Base-by-base conservation (phyloP, 2,329 filamentous ascomycete species). In the Coniella lustricola region DNA sequence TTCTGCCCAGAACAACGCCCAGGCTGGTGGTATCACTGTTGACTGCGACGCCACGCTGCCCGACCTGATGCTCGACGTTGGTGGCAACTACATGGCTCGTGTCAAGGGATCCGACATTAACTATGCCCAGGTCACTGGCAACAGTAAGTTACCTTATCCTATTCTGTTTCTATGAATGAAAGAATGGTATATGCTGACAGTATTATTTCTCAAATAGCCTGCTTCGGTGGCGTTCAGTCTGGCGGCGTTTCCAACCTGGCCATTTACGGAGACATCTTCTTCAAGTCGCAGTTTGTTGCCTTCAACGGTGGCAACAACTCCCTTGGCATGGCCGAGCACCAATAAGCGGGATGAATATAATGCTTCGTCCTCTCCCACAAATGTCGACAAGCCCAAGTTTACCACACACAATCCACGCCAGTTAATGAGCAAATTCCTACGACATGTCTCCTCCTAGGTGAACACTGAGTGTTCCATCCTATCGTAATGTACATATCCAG, bases 141-240 rank as follows among this genome's bases (percentile, higher is more conserved):
- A 71, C 36, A 77, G 75, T 77, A 68, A 68, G 75, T 70, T 7
- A 32, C 7, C 7, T 4, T 17, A 14, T 17, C 2, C 14, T 16
- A 8, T n/a, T n/a, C 4, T 13, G 10, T 29, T 8, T 34, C n/a
- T n/a, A n/a, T n/a, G n/a, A n/a, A n/a, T n/a, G 20, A 14, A 3
- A 36, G 7, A 17, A 22, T 20, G 37, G 42, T 54, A 43, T 45
- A 44, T 48, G 44, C 41, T 56, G 39, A 56, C 49, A 35, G 10
- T 7, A 13, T 3, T 3, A 8, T 3, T n/a, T 18, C 1, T 5
- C 25, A 29, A 41, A 20, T 48, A 76, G 73, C 70, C 48, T 87
- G 84, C 69, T 86, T 84, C 56, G 84, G 82, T 51, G 83, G 82
- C 56, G 66, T 87, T 16, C 84, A 87, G 67, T 72, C 75, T 29